Conservation (phyloP, 257 asterid genomes). For the Paulownia fortunei region DNA sequence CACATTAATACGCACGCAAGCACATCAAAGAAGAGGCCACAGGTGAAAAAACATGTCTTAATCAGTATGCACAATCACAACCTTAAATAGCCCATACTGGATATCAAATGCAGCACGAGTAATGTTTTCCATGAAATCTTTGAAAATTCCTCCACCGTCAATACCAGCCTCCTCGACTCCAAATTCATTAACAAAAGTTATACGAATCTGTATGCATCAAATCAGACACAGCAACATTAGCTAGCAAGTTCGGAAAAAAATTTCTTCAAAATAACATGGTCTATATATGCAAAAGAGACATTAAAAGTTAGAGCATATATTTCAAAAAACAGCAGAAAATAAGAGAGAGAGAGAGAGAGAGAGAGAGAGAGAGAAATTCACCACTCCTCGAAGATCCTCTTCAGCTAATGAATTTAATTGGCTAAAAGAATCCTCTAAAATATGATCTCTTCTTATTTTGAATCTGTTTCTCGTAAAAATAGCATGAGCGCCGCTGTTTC, state of each 20-base stretch:
- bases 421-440: constrained; percentile 89
- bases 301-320: background rate
- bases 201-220: constrained; percentile 73
- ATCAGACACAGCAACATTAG: constrained; percentile 24
- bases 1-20: constrained; percentile 25
- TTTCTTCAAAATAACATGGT: background rate
- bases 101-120: constrained; percentile 91
- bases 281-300: background rate
- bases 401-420: constrained; percentile 79
- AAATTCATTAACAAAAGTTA: constrained; percentile 85
- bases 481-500: constrained; percentile 57
- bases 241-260: background rate
- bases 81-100: constrained; percentile 99
- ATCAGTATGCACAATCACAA: constrained; percentile 37
- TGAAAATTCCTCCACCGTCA: constrained; percentile 99
- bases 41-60: constrained; percentile 11
- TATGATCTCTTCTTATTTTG: constrained; percentile 87
- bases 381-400: constrained; percentile 91
- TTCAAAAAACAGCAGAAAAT: background rate
- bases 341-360: background rate
- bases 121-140: constrained; percentile 97
- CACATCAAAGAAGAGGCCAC: constrained; percentile 27
- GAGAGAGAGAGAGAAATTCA: constrained; percentile 39
- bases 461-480: constrained; percentile 70
- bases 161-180: constrained; percentile 99